Evolutionary conservation across 2,329 filamentous ascomycete genomes (phyloP), one percentile per base, ranked within the genome.

Genomic region (Fusarium mundagurra): DNA sequence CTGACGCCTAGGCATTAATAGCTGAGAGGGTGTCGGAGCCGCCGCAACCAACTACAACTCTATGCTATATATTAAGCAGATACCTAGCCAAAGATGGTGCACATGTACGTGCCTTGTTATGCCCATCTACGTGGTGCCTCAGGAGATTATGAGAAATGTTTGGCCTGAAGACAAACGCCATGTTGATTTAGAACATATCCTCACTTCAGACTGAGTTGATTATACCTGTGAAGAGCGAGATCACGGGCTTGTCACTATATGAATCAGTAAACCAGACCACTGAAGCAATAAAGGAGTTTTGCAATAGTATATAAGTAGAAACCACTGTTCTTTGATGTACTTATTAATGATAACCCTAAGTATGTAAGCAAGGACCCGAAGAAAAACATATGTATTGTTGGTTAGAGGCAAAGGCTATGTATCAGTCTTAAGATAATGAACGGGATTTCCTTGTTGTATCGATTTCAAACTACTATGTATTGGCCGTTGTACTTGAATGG

Each of bases 21-120:
- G 34, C 18, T 66, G 24, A 47, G 44, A 58, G 39, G 57, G 43
- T 57, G 51, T 45, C 51, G 43, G 69, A 71, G 55, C 54, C 51
- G 55, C 54, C 51, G 55, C 50, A 44, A 54, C 48, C 47, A 36
- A 47, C 27, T 39, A 36, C 27, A 45, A 48, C 29, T 50, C 29
- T 17, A 31, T 47, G 22, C 27, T 14, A 31, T 27, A 8, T 18
- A 33, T 10, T 47, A 39, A 18, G 41, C 14, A 41, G 20, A 45
- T 24, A n/a, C n/a, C n/a, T n/a, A 43, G 33, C 38, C 17, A 36
- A 27, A 61, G 47, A 64, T 50, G 31, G 24, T 58, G 48, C 68
- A 70, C 48, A 27, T 43, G 33, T 60, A 61, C 51, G 61, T 65
- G 34, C 20, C 16, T 41, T 41, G 27, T 41, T 31, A 55, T 27